phyloP scores from a whole-genome alignment of 75 land plant species.

The Adiantum capillusveneris region DNA sequence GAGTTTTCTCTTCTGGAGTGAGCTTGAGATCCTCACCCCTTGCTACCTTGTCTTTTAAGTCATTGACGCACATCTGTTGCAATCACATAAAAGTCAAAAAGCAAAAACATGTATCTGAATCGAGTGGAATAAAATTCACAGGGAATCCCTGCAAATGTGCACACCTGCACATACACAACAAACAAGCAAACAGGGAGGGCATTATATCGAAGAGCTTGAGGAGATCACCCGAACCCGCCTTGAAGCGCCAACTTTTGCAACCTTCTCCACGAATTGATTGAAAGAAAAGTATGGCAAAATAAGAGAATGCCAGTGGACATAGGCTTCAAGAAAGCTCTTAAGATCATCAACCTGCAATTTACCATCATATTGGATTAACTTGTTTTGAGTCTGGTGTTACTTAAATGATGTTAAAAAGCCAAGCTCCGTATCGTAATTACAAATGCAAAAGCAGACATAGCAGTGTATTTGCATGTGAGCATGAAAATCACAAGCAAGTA shows the following conservation, averaged over 20 bases:
- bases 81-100: no score
- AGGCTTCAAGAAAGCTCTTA: slow-evolving; percentile 56
- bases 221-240: slow-evolving; percentile 74
- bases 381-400: no score
- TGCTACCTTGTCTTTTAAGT: slow-evolving; percentile 58
- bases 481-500: no score
- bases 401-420: no score
- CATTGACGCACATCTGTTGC: slow-evolving; percentile 50
- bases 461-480: no score
- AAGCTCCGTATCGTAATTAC: no score
- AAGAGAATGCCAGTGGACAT: slow-evolving; percentile 69
- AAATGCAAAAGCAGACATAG: no score
- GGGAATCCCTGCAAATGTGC: no score
- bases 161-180: background rate
- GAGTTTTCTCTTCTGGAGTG: background rate
- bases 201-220: slow-evolving; percentile 5
- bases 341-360: slow-evolving; percentile 77
- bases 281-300: slow-evolving; percentile 71
- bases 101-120: no score
- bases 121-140: no score
- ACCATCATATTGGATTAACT: no score
- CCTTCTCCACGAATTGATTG: slow-evolving; percentile 69
- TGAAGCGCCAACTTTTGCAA: slow-evolving; percentile 63
- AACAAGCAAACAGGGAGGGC: no score
- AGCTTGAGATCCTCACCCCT: slow-evolving; percentile 55